Evolutionary conservation across 208 protist species (phyloP), one percentile per base, ranked within the genome.

Genomic region (Acanthamoeba royreba): DNA sequence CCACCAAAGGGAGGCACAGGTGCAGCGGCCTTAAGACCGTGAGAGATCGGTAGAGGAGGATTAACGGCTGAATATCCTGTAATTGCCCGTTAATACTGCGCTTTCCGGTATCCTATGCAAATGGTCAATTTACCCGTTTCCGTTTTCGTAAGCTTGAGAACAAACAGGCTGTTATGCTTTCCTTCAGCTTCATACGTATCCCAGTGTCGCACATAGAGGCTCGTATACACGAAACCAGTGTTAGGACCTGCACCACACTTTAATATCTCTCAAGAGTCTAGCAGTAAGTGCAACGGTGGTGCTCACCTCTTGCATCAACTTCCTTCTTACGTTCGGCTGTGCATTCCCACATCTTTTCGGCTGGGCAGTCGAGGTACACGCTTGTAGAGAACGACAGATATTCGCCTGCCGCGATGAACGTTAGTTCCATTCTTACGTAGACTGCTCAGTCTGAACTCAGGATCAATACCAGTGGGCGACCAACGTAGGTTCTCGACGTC

Each of bases 171-270:
- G 22, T 55, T 55, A 52, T 55, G 47, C 13, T 85, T 95, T 40
- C 92, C 94, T 42, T 92, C 72, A 45, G 46, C 91, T 4, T n/a
- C 47, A 17, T 77, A 95, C 19, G 38, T 4, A 55, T 94, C 94
- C 94, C 94, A 95, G 25, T 93, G 94, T 49, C 83, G 40, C 13
- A 95, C 88, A 49, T 69, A 95, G 31, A 95, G 53, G 43, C 83
- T 92, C 25, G 22, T 58, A 63, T 91, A 95, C 11, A 95, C 91
- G 25, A 93, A 42, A 31, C 58, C 81, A 35, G 93, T 94, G 47
- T 94, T 94, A 38, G 92, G 43, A 13, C 74, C 74, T 86, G 38
- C 46, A 42, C n/a, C 35, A 22, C 19, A 40, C 11, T 31, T 11
- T 43, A 22, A 28, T 9, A 15, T 77, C 35, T 22, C 35, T 22